These are phyloP conservation scores for Hyaloperonospora arabidopsidis DNA, from an alignment of 352 stramenopile genomes.

Conservation along the genomic window DNA sequence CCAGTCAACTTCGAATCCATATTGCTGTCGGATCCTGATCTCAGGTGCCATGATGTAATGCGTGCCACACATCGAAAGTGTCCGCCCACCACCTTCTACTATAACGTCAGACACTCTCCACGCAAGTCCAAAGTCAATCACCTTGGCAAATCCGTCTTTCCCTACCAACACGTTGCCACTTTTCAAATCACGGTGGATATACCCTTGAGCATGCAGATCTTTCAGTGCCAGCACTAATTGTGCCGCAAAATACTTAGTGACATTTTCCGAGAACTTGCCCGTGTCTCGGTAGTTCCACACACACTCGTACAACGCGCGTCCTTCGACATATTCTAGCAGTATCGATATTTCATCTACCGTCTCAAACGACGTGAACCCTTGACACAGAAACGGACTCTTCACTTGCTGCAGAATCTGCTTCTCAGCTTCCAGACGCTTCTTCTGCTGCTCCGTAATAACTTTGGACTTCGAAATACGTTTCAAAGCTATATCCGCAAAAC, in stretches of 20 bases:
- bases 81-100: not conserved
- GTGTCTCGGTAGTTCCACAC: slow-evolving; percentile 48
- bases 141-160: slow-evolving; percentile 30
- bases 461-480: slow-evolving; percentile 46
- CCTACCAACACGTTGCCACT: slow-evolving; percentile 66
- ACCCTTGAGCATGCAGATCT: slow-evolving; percentile 43
- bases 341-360: slow-evolving; percentile 24
- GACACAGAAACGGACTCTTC: slow-evolving; percentile 44
- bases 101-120: slow-evolving; percentile 15
- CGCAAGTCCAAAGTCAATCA: slow-evolving; percentile 77
- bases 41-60: slow-evolving; percentile 75
- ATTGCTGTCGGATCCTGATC: slow-evolving; percentile 34
- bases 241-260: slow-evolving; percentile 52
- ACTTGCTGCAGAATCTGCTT: slow-evolving; percentile 34
- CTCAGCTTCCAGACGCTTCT: slow-evolving; percentile 37
- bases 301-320: slow-evolving; percentile 57
- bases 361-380: slow-evolving; percentile 26
- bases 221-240: slow-evolving; percentile 61
- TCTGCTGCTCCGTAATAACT: slow-evolving; percentile 33
- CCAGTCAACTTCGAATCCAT: slow-evolving; percentile 50
- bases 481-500: slow-evolving; percentile 28
- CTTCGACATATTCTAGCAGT: slow-evolving; percentile 54
- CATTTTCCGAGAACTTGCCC: slow-evolving; percentile 38
- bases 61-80: slow-evolving; percentile 55
- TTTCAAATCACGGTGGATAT: slow-evolving; percentile 74